Evolutionary conservation across 148 eudicot genomes (phyloP), one percentile per base, ranked within the genome.

Genomic region (Diospyros kaki): DNA sequence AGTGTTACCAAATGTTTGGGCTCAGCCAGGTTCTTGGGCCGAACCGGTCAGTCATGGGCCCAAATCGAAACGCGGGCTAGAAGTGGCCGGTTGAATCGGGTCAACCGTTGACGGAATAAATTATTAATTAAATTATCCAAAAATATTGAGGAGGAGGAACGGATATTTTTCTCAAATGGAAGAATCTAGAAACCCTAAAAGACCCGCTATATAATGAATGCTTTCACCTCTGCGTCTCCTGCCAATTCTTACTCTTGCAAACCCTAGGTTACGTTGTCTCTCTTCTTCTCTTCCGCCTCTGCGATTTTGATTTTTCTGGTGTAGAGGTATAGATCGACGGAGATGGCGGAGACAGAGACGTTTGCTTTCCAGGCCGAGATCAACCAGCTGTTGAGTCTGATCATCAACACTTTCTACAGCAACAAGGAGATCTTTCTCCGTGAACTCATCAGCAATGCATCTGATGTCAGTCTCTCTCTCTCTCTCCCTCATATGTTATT

Each of bases 391-490:
- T 76, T 90, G 52, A 90, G 95, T 82, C 74, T 90, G 64, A 90
- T 90, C 76, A 90, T 90, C 84, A 90, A 90, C 83, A 90, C 95
- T 43, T 90, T 90, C 77, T 90, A 90, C 82, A 83, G 88, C 80
- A 90, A 90, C 88, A 90, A 90, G 83, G 95, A 90, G 87, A 90
- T 90, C 83, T 90, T 90, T 65, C 95, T 90, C 64, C 90, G 95
- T 81, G 95, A 90, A 43, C 87, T 90, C 66, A 88, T 90, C 80
- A 88, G 92, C 75, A 90, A 90, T 75, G 56, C 87, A n/a, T 90
- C 95, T 42, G 95, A 90, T 80, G 95, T 90, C 75, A 78, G 92
- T 76, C 69, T 51, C 48, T 63, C 18, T 61, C 5, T 15, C 2
- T 60, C 4, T 71, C 8, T 66, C n/a, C 58, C 3, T 8, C 2